Percentiles rank a stretch among this genome's conserved stretches.
These are phyloP conservation scores for Ustilago xerochloae DNA, from an alignment of 1,284 basidiomycete species.

Conservation along the genomic window DNA sequence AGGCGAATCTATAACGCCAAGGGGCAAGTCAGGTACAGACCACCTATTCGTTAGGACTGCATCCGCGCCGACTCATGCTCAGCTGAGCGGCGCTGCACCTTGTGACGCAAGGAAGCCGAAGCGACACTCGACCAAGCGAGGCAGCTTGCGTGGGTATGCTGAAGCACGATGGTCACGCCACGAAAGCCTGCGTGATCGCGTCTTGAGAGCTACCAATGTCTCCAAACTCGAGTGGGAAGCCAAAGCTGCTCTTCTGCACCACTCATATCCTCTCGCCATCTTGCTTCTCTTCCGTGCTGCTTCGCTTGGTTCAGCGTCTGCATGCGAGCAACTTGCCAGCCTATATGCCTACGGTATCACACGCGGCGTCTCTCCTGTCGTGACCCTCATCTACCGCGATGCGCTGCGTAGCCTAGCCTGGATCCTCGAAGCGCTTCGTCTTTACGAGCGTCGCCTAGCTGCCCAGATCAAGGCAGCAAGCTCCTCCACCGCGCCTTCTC, in stretches of 20 bases:
- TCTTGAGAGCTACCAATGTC: constrained; percentile 35
- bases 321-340: constrained; percentile 30
- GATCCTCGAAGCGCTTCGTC: constrained; percentile 33
- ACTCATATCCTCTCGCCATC: constrained; percentile 45
- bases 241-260: constrained; percentile 44
- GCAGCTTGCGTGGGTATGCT: constrained; percentile 38
- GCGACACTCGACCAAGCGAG: constrained; percentile 24
- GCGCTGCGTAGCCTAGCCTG: constrained; percentile 41
- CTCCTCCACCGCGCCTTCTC: constrained; percentile 4
- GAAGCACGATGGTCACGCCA: constrained; percentile 33
- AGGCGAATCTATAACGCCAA: background rate
- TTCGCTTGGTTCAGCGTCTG: constrained; percentile 34
- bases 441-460: constrained; percentile 23
- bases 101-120: constrained; percentile 2
- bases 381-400: constrained; percentile 50
- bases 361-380: constrained; percentile 31
- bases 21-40: background rate
- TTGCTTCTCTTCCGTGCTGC: constrained; percentile 48
- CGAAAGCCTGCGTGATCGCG: constrained; percentile 35
- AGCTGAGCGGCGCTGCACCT: background rate
- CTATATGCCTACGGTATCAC: constrained; percentile 46
- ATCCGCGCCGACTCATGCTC: background rate
- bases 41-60: constrained; percentile 13
- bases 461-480: constrained; percentile 18
- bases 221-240: constrained; percentile 55